Conservation (phyloP, 345 rosid genomes). For the Gossypium ekmanianum region DNA sequence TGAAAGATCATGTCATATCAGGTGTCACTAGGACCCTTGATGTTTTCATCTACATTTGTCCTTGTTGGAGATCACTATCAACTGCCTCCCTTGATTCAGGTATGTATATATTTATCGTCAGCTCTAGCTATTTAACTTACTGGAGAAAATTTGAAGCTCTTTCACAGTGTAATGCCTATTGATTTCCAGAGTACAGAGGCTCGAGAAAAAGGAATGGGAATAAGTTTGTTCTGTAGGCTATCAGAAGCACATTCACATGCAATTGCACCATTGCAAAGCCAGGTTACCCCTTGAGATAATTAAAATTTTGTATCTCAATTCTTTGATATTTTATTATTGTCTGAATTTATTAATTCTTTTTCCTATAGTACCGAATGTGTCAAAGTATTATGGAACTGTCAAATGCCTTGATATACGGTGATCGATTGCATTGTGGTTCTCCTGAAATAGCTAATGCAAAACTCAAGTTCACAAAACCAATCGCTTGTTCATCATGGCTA, state of each 20-base stretch:
- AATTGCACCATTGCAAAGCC: conserved; percentile 90
- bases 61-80: conserved; percentile 99
- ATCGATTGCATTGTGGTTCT: conserved; percentile 84
- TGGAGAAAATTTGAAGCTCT: conserved; percentile 17
- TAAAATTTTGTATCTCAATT: conserved; percentile 15
- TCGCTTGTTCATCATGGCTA: conserved; percentile 55
- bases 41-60: conserved; percentile 78
- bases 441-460: conserved; percentile 69
- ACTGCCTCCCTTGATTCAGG: conserved; percentile 94
- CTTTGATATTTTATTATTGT: conserved; percentile 6
- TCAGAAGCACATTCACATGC: conserved; percentile 99
- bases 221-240: conserved; percentile 93
- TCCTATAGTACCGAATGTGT: conserved; percentile 90
- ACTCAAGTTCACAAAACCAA: conserved; percentile 49
- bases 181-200: conserved; percentile 76
- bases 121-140: conserved; percentile 9
- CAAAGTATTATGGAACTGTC: conserved; percentile 88
- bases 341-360: conserved; percentile 22
- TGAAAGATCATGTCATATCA: conserved; percentile 29
- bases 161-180: conserved; percentile 9
- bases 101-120: conserved; percentile 23
- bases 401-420: conserved; percentile 89
- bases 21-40: conserved; percentile 93
- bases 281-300: conserved; percentile 45
- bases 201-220: conserved; percentile 87